phyloP scores from a whole-genome alignment of 805 yeast species.

The Teunomyces pallodes region DNA sequence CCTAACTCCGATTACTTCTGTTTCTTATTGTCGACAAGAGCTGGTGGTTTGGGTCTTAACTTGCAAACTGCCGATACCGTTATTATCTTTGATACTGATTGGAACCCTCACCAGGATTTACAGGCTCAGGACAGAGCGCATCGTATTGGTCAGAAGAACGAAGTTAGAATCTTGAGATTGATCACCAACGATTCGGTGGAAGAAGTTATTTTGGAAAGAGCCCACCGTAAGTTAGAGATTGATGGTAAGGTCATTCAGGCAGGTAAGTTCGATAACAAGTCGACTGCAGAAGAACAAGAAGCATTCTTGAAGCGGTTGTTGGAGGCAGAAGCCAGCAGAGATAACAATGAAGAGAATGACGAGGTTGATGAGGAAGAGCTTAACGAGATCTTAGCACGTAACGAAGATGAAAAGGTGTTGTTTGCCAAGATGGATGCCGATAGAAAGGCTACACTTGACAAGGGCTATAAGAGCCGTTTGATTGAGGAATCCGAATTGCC shows the following conservation, averaged over 20 bases:
- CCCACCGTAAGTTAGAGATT: constrained; percentile 78
- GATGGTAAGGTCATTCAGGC: constrained; percentile 91
- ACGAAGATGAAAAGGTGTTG: constrained; percentile 55
- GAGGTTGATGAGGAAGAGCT: constrained; percentile 67
- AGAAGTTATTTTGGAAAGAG: constrained; percentile 78
- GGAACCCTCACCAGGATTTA: constrained; percentile 91
- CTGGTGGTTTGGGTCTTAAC: constrained; percentile 86
- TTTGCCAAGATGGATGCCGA: constrained; percentile 63
- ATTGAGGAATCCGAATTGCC: constrained; percentile 26
- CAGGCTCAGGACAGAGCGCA: constrained; percentile 92
- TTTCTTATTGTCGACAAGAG: constrained; percentile 78
- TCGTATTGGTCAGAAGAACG: constrained; percentile 86
- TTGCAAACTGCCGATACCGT: constrained; percentile 88
- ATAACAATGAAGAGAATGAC: constrained; percentile 52
- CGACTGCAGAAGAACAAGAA: constrained; percentile 85
- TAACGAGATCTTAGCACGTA: constrained; percentile 69
- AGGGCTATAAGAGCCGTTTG: constrained; percentile 17
- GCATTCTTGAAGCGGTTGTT: constrained; percentile 67
- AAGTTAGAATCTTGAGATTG: constrained; percentile 75
- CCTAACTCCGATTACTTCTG: constrained; percentile 76
- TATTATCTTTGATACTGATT: constrained; percentile 81
- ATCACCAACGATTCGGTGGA: constrained; percentile 82
- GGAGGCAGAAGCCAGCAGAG: constrained; percentile 64
- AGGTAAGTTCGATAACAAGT: constrained; percentile 84
- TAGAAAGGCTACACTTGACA: constrained; percentile 34